phyloP scores from a whole-genome alignment of 2,329 filamentous ascomycete genomes.

The Trichophyton mentagrophytes region DNA sequence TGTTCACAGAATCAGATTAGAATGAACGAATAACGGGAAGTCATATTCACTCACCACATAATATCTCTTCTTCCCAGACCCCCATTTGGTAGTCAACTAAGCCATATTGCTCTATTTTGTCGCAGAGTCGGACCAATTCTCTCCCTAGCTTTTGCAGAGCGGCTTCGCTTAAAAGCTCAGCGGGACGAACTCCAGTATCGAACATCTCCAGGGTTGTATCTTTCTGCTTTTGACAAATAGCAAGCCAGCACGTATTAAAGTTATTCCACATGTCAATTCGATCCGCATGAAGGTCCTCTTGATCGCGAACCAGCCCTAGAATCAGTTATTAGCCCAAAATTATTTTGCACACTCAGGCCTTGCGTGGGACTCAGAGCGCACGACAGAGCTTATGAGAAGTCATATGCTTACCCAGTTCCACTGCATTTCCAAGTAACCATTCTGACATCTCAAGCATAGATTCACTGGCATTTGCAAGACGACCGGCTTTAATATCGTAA shows the following conservation, averaged over 20 bases:
- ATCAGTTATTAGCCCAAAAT: conserved; percentile 19
- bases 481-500: conserved; percentile 52
- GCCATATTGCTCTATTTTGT: conserved; percentile 79
- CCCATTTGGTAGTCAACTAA: conserved; percentile 96
- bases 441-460: conserved; percentile 51
- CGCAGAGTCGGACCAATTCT: conserved; percentile 69
- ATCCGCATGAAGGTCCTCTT: conserved; percentile 60
- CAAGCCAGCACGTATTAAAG: conserved; percentile 87
- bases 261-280: conserved; percentile 81
- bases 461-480: conserved; percentile 46
- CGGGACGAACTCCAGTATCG: conserved; percentile 44
- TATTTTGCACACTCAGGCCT: conserved; percentile 14
- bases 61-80: conserved; percentile 87
- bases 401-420: conserved; percentile 48
- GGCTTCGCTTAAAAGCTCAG: conserved; percentile 53
- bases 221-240: conserved; percentile 69
- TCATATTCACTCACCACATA: conserved; percentile 49
- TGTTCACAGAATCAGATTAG: neutral
- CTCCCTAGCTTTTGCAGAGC: conserved; percentile 67
- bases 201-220: conserved; percentile 53
- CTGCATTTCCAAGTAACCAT: conserved; percentile 54
- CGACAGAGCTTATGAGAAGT: conserved; percentile 10
- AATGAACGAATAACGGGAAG: neutral
- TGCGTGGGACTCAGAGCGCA: conserved; percentile 1
- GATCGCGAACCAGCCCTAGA: conserved; percentile 71